Percentiles rank a stretch among this genome's conserved stretches.
Evolutionary conservation across 2,329 filamentous ascomycete species (phyloP).

Genomic region (Rutstroemia sp.): DNA sequence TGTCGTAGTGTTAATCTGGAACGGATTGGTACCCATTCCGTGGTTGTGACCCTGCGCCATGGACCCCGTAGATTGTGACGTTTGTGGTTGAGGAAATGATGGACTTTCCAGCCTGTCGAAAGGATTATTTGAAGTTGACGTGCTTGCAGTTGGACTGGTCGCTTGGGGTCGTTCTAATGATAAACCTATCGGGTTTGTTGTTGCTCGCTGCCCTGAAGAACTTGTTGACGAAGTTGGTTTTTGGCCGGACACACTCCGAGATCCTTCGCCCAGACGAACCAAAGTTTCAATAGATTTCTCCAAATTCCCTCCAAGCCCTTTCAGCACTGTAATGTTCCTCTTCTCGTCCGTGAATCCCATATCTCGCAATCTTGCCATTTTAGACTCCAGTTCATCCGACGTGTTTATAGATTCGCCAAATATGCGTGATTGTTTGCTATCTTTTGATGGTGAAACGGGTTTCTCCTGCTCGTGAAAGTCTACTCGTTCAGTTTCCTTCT

Average conservation of each 20-base stretch:
- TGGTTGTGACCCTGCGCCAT: conserved; percentile 44
- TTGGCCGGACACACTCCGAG: conserved; percentile 32
- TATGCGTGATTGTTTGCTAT: conserved; percentile 53
- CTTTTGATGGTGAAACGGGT: conserved; percentile 21
- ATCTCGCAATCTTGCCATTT: conserved; percentile 69
- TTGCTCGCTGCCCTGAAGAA: conserved; percentile 46
- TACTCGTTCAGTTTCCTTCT: conserved; percentile 18
- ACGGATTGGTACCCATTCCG: conserved; percentile 22
- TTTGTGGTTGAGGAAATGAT: conserved; percentile 50
- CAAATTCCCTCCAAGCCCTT: conserved; percentile 75
- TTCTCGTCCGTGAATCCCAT: conserved; percentile 89
- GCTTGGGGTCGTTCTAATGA: conserved; percentile 23
- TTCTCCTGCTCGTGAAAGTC: conserved; percentile 15
- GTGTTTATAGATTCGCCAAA: conserved; percentile 62
- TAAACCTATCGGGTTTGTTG: conserved; percentile 19
- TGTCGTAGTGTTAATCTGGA: conserved; percentile 32
- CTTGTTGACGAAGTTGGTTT: conserved; percentile 34
- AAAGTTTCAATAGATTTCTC: conserved; percentile 81
- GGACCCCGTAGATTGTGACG: conserved; percentile 57
- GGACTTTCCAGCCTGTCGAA: conserved; percentile 48
- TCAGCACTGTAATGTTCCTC: conserved; percentile 73
- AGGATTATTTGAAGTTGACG: conserved; percentile 49
- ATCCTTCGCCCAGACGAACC: conserved; percentile 71
- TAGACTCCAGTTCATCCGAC: conserved; percentile 59
- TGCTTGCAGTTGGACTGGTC: conserved; percentile 11